A percentile compares a stretch with the other conserved stretches of the same genome.
These are phyloP conservation scores for Fraxinus sp. DNA, from an alignment of 305 asterid species.

Conservation along the genomic window DNA sequence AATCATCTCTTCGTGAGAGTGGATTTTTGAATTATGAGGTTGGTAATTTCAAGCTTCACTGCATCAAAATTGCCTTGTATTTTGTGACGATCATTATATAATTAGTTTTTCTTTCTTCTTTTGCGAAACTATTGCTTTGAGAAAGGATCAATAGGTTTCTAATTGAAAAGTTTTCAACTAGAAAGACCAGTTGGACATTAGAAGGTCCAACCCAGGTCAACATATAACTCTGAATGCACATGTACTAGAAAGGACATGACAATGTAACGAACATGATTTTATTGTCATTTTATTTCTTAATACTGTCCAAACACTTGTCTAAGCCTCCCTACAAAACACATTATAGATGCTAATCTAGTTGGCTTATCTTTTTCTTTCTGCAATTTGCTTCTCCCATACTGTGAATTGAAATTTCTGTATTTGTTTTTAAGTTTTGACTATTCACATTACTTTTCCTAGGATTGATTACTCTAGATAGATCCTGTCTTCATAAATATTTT, in stretches of 20 bases:
- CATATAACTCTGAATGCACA: background rate
- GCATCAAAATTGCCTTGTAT: background rate
- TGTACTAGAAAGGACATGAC: background rate
- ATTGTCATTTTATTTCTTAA: background rate
- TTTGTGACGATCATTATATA: background rate
- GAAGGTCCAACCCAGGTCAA: background rate
- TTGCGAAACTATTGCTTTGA: background rate
- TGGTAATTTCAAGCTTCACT: conserved; percentile 15
- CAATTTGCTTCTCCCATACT: background rate
- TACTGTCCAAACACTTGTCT: background rate
- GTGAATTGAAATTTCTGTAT: background rate
- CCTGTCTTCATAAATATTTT: background rate
- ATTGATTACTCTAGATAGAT: background rate
- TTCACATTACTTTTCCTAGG: background rate
- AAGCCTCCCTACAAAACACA: background rate
- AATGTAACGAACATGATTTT: background rate
- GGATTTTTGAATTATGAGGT: conserved; percentile 92
- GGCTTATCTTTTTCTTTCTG: background rate
- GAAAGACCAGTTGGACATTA: background rate
- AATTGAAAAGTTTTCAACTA: background rate
- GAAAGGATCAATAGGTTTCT: background rate
- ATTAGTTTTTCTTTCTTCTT: background rate
- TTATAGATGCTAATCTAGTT: background rate
- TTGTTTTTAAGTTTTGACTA: background rate
- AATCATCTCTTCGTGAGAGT: conserved; percentile 87